A percentile compares a stretch with the other conserved stretches of the same genome.
phyloP scores from a whole-genome alignment of 441 rosid species.

The Hura crepitans region DNA sequence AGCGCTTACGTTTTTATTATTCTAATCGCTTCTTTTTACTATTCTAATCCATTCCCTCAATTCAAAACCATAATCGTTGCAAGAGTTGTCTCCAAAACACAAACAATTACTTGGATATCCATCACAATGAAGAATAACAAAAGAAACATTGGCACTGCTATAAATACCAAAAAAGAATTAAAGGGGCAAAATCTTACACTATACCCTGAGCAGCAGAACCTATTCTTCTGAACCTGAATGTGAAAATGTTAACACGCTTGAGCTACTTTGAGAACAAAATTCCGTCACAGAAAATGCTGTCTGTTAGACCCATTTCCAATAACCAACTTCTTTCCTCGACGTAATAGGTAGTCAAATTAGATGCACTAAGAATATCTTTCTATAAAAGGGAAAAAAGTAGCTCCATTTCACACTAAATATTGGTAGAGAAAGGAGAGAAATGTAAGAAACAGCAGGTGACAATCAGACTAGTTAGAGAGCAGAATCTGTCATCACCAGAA shows the following conservation, averaged over 20 bases:
- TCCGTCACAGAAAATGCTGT: background rate
- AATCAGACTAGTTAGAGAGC: slow-evolving; percentile 34
- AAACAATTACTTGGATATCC: background rate
- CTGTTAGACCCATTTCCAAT: background rate
- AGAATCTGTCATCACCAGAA: slow-evolving; percentile 29
- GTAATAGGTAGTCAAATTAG: background rate
- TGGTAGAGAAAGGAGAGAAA: background rate
- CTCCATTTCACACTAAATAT: too few species aligned
- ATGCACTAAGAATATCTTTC: slow-evolving; percentile 18
- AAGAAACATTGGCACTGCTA: background rate
- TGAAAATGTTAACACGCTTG: background rate
- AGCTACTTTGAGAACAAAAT: slow-evolving; percentile 12
- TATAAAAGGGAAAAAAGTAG: too few species aligned
- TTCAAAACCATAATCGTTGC: too few species aligned
- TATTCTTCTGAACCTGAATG: slow-evolving; percentile 3
- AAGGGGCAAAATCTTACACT: background rate
- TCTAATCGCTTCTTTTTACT: too few species aligned
- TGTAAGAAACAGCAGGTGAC: slow-evolving; percentile 15
- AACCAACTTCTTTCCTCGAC: background rate
- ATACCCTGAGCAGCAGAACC: background rate
- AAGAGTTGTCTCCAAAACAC: too few species aligned
- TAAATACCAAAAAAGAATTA: slow-evolving; percentile 7
- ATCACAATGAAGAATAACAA: background rate
- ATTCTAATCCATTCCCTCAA: too few species aligned
- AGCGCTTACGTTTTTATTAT: too few species aligned